Conservation (phyloP, 2,329 filamentous ascomycete species). For the Aureobasidium sp. region DNA sequence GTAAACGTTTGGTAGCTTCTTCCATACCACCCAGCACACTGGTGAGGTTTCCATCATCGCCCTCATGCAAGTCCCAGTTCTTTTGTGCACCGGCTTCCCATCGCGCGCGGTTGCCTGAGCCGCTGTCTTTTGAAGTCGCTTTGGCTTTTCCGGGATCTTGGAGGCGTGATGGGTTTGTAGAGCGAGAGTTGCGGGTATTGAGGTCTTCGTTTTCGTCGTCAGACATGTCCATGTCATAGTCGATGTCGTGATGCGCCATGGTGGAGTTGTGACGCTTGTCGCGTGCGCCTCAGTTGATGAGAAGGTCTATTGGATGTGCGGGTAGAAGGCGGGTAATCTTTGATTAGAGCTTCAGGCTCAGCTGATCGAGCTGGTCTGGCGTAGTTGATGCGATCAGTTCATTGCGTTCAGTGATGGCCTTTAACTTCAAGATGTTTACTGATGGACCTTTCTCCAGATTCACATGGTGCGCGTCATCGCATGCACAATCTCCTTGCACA, state of each 20-base stretch:
- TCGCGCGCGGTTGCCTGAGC: neutral
- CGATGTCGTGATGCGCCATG: conserved; percentile 15
- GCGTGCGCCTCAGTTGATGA: neutral
- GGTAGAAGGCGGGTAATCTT: neutral
- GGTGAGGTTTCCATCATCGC: conserved; percentile 28
- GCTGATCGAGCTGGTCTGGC: neutral
- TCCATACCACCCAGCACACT: conserved; percentile 30
- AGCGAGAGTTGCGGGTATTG: neutral
- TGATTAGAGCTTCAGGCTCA: neutral
- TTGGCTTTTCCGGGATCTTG: conserved; percentile 1
- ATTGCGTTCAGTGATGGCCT: neutral
- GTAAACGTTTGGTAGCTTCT: conserved; percentile 36
- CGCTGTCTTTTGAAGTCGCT: neutral
- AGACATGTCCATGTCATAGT: conserved; percentile 18
- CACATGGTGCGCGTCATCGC: neutral
- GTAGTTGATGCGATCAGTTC: neutral
- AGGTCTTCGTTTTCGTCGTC: conserved; percentile 14
- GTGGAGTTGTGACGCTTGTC: neutral
- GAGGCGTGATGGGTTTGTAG: neutral
- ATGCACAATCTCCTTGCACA: too few relatives aligned
- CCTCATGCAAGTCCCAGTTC: conserved; percentile 29
- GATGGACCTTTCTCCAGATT: neutral
- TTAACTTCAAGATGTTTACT: neutral
- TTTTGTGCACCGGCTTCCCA: conserved; percentile 30
- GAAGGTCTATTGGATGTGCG: neutral